Conservation (phyloP, 164 flowering plant genomes). For the Vitis amurensis region DNA sequence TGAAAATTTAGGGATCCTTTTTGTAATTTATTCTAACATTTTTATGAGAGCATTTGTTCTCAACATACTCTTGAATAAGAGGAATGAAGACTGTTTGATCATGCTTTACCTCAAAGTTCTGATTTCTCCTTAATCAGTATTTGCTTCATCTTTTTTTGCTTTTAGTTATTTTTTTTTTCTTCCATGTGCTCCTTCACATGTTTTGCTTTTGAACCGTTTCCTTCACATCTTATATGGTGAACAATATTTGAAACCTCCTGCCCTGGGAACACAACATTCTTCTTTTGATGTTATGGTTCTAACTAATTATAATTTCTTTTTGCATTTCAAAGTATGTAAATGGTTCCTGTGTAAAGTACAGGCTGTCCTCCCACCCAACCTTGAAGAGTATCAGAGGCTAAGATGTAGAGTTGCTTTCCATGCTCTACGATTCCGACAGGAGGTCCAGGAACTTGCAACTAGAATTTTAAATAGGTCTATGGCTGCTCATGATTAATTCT, state of each 20-base stretch:
- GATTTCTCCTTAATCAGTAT: neutral
- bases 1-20: too few species aligned
- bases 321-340: neutral
- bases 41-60: neutral
- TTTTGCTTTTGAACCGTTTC: neutral
- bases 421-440: conserved; percentile 81
- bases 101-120: too few species aligned
- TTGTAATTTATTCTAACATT: too few species aligned
- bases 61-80: neutral
- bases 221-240: neutral
- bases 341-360: conserved; percentile 21
- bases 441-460: conserved; percentile 82
- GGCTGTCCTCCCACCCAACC: conserved; percentile 80
- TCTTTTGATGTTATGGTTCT: neutral
- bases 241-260: neutral
- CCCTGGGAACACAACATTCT: neutral
- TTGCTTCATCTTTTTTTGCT: too few species aligned
- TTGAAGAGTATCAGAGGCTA: conserved; percentile 86
- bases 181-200: neutral
- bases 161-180: neutral
- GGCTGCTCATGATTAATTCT: neutral
- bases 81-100: neutral
- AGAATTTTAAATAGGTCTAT: conserved; percentile 65
- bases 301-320: neutral
- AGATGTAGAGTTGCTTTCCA: conserved; percentile 96